Evolutionary conservation across 805 yeast genomes (phyloP).

Genomic region (Teunomyces kruisii): DNA sequence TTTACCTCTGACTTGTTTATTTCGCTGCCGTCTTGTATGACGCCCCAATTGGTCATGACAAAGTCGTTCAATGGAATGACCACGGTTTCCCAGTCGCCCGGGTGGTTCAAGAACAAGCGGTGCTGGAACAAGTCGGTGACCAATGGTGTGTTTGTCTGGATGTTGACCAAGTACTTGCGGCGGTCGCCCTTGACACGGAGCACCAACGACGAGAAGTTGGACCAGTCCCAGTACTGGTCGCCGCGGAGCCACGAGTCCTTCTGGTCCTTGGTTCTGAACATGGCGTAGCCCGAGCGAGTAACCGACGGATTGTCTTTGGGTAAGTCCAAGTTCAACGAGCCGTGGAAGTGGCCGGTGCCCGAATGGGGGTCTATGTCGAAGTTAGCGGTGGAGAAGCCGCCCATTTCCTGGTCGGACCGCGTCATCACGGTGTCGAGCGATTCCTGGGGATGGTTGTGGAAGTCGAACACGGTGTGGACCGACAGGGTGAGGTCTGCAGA

Average conservation of each 20-base stretch:
- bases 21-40: conserved; percentile 47
- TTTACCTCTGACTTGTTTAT: conserved; percentile 65
- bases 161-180: conserved; percentile 73
- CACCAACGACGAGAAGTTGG: conserved; percentile 58
- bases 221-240: conserved; percentile 66
- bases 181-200: conserved; percentile 71
- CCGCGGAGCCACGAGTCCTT: conserved; percentile 51
- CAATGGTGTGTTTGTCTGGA: conserved; percentile 78
- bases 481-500: conserved; percentile 27
- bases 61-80: conserved; percentile 75
- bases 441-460: conserved; percentile 47
- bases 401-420: conserved; percentile 72
- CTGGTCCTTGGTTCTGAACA: conserved; percentile 77
- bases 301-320: conserved; percentile 65
- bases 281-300: conserved; percentile 70
- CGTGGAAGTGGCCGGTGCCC: conserved; percentile 45
- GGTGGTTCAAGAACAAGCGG: conserved; percentile 65
- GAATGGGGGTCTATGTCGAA: conserved; percentile 40
- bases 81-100: conserved; percentile 83
- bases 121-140: conserved; percentile 82
- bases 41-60: conserved; percentile 83
- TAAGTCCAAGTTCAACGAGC: conserved; percentile 65
- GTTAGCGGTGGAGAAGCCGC: conserved; percentile 72
- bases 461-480: conserved; percentile 53
- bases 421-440: conserved; percentile 50